phyloP scores from a whole-genome alignment of 257 asterid genomes.

The Ehretia macrophylla region DNA sequence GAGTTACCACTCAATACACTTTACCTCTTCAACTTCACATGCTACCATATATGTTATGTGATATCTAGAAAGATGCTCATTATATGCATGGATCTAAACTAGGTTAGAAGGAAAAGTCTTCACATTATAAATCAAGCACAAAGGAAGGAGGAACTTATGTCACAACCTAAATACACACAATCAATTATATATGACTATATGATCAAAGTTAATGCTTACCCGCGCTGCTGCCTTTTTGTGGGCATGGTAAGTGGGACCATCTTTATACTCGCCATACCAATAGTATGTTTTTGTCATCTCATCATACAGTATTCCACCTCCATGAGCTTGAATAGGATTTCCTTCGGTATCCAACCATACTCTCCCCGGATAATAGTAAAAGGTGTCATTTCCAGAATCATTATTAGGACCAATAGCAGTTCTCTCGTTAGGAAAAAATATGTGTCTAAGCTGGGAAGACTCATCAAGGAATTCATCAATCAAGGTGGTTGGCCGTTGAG shows the following conservation, averaged over 20 bases:
- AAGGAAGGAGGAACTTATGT: too few species aligned
- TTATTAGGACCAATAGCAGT: slow-evolving; percentile 58
- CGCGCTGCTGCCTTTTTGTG: slow-evolving; percentile 94
- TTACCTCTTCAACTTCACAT: too few species aligned
- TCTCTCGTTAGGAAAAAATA: slow-evolving; percentile 64
- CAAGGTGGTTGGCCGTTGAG: slow-evolving; percentile 39
- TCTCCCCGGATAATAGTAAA: slow-evolving; percentile 71
- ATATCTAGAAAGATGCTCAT: too few species aligned
- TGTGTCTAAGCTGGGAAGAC: slow-evolving; percentile 73
- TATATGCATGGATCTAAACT: too few species aligned
- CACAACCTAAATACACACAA: too few species aligned
- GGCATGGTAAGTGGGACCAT: slow-evolving; percentile 95
- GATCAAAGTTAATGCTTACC: slow-evolving; percentile 55
- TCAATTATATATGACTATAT: background rate
- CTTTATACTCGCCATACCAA: slow-evolving; percentile 99
- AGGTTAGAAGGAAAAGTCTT: too few species aligned
- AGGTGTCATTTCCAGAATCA: slow-evolving; percentile 44
- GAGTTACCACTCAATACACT: too few species aligned
- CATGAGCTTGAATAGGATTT: slow-evolving; percentile 96
- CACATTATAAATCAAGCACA: too few species aligned
- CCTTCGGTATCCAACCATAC: slow-evolving; percentile 95
- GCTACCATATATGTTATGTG: too few species aligned
- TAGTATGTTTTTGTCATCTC: slow-evolving; percentile 59
- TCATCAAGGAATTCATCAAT: slow-evolving; percentile 89
- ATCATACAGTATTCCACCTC: slow-evolving; percentile 92